Evolutionary conservation across 805 yeast species (phyloP).

Genomic region (Candida quercuum): DNA sequence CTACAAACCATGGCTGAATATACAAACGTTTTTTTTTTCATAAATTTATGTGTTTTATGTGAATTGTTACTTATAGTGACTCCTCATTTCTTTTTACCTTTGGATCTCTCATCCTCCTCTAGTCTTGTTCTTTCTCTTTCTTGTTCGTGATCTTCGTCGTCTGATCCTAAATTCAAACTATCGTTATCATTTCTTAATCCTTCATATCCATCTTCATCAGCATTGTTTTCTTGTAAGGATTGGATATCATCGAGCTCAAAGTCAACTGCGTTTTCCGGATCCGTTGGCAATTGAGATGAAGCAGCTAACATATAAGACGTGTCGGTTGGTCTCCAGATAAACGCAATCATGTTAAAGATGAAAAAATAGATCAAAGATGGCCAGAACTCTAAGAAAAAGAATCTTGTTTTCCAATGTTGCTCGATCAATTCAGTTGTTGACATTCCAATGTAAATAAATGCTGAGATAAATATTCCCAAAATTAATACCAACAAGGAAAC

Average conservation of each 20-base stretch:
- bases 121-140: slow-evolving; percentile 4
- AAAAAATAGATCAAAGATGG: slow-evolving; percentile 82
- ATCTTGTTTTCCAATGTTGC: slow-evolving; percentile 86
- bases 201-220: slow-evolving; percentile 31
- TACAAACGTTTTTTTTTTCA: too few species aligned
- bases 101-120: background rate
- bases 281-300: slow-evolving; percentile 86
- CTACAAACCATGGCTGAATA: too few species aligned
- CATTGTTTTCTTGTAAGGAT: slow-evolving; percentile 34
- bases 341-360: slow-evolving; percentile 77
- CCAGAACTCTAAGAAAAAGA: slow-evolving; percentile 90
- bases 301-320: slow-evolving; percentile 93
- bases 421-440: slow-evolving; percentile 74
- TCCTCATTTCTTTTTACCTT: slow-evolving; percentile 2
- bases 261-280: slow-evolving; percentile 63
- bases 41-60: too few species aligned
- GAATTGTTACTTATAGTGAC: too few species aligned
- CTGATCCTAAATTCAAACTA: slow-evolving; percentile 20
- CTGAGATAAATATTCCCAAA: slow-evolving; percentile 64
- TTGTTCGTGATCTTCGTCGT: slow-evolving; percentile 12
- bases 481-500: slow-evolving; percentile 65
- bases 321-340: slow-evolving; percentile 97
- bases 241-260: slow-evolving; percentile 56
- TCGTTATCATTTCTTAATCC: slow-evolving; percentile 23
- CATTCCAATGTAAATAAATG: slow-evolving; percentile 68